A percentile compares a stretch with the other conserved stretches of the same genome.
Conservation (phyloP, 257 asterid species). For the Marsdenia floribunda region DNA sequence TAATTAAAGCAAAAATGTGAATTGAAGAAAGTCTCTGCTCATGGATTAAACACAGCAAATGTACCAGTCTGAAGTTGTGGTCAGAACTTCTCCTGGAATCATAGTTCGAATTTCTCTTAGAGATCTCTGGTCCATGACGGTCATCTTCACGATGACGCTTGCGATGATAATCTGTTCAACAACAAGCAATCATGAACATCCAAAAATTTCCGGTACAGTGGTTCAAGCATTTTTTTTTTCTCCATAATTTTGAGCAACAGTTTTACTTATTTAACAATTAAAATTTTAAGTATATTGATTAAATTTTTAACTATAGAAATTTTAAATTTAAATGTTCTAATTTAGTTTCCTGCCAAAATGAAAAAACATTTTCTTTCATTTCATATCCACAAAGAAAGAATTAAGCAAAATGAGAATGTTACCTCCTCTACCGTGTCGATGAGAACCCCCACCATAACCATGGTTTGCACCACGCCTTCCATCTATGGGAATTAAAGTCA, state of each 20-base stretch:
- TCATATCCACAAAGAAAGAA: not conserved
- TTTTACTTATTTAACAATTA: too few relatives aligned
- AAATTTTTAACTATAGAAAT: too few relatives aligned
- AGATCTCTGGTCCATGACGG: slow-evolving; percentile 50
- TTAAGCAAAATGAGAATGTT: slow-evolving; percentile 13
- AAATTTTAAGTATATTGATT: too few relatives aligned
- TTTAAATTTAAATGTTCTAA: too few relatives aligned
- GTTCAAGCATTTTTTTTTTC: too few relatives aligned
- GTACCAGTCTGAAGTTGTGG: slow-evolving; percentile 77
- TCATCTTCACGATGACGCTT: slow-evolving; percentile 81
- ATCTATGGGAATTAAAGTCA: slow-evolving; percentile 42
- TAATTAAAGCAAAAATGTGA: not conserved
- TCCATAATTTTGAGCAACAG: too few relatives aligned
- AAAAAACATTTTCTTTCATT: not conserved
- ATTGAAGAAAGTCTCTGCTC: not conserved
- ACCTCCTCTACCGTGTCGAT: slow-evolving; percentile 92
- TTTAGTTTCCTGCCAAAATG: too few relatives aligned
- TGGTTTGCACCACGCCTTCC: slow-evolving; percentile 74
- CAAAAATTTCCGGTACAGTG: not conserved
- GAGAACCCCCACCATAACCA: slow-evolving; percentile 76
- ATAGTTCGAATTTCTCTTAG: slow-evolving; percentile 66
- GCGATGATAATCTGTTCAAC: slow-evolving; percentile 54
- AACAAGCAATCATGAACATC: slow-evolving; percentile 9
- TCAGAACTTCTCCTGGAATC: slow-evolving; percentile 75
- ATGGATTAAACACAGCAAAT: slow-evolving; percentile 4